Evolutionary conservation across 441 rosid genomes (phyloP), one percentile per base, ranked within the genome.

Genomic region (California macrophylla): DNA sequence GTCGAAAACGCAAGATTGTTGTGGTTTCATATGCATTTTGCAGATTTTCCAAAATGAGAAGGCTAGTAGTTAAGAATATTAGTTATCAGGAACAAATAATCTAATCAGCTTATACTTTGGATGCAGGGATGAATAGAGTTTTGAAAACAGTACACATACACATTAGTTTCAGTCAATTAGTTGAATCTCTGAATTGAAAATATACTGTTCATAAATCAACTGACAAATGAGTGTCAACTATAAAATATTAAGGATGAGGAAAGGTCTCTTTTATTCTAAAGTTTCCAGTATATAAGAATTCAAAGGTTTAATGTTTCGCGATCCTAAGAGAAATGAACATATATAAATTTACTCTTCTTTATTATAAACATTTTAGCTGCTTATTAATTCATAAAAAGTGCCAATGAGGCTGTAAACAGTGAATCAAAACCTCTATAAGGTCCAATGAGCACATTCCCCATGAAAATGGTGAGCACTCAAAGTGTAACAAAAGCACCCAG

Each of bases 101-200:
- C 21, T 56, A 56, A 24, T 20, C 25, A 56, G 26, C 25, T 7
- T 56, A 56, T 56, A 3, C 62, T 56, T 23, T 24, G 28, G 62
- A 56, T 56, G 62, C 62, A 8, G 8, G 62, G 62, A 56, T 56
- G 62, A 21, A 56, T 56, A 10, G 23, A 21, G 62, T 56, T 21
- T 20, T 21, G 62, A 21, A 56, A 56, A 56, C 21, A 28, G 16
- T 47, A 47, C 25, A 56, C 24, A 18, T 16, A 23, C 28, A 21
- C 26, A 56, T 56, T 54, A 20, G 28, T 6, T 20, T 56, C 26
- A 24, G 26, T 56, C 62, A 56, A 21, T 20, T 23, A 23, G 13
- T 56, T 56, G 15, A 56, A 56, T 21, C 62, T 21, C 62, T 21
- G 26, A 56, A 56, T 20, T 56, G 62, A 56, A 56, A 56, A 54